These are phyloP conservation scores for Hura crepitans DNA, from an alignment of 441 rosid species.

Conservation along the genomic window DNA sequence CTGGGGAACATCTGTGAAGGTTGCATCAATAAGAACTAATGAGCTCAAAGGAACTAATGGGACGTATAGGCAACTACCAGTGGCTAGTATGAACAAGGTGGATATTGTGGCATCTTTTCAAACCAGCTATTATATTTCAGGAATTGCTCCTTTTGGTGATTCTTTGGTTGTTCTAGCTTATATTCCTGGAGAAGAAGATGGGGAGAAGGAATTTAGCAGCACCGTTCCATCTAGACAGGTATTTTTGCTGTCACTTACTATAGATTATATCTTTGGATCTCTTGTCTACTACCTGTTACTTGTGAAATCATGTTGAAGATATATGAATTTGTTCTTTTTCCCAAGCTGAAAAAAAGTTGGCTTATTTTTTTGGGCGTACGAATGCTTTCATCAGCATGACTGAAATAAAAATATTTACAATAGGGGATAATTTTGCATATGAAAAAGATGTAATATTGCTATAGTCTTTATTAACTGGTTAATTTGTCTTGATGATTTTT, in stretches of 20 bases:
- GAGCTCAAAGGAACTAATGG: constrained; percentile 60
- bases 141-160: constrained; percentile 99
- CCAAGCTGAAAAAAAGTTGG: background rate
- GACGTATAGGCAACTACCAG: constrained; percentile 46
- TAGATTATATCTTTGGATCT: background rate
- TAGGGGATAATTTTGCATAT: background rate
- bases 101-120: constrained; percentile 97
- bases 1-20: constrained; percentile 88
- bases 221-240: constrained; percentile 81
- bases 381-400: background rate
- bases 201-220: constrained; percentile 75
- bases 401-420: background rate
- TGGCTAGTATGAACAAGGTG: constrained; percentile 73
- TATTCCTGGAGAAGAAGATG: constrained; percentile 77
- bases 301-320: constrained; percentile 3
- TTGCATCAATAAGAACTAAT: constrained; percentile 77
- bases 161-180: constrained; percentile 96
- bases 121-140: constrained; percentile 95
- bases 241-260: constrained; percentile 22
- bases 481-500: constrained; percentile 3
- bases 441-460: too few relatives aligned
- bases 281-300: background rate
- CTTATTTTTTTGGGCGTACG: background rate
- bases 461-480: background rate
- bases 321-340: background rate